These are phyloP conservation scores for Phytophthora meadii DNA, from an alignment of 352 stramenopile species.

Conservation along the genomic window DNA sequence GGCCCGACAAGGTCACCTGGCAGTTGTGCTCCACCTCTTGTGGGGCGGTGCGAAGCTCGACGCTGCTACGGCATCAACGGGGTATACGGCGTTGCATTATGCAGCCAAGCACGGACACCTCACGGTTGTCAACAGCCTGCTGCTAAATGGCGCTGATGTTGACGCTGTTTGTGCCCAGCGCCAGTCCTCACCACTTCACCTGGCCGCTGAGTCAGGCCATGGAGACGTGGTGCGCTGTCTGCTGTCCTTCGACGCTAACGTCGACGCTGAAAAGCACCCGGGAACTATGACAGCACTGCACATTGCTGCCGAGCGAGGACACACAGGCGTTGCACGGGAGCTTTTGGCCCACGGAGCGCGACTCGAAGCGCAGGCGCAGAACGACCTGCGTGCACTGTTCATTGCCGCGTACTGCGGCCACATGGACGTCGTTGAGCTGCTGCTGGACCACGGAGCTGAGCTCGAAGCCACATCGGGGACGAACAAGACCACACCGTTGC, in stretches of 20 bases:
- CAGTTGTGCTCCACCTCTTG: conserved; percentile 57
- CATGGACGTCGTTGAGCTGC: conserved; percentile 45
- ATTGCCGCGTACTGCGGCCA: conserved; percentile 63
- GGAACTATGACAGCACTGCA: conserved; percentile 62
- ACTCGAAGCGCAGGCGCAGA: conserved; percentile 52
- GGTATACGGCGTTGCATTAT: conserved; percentile 62
- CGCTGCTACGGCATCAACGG: conserved; percentile 39
- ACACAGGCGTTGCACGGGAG: conserved; percentile 46
- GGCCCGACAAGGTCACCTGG: conserved; percentile 51
- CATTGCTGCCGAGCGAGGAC: conserved; percentile 60
- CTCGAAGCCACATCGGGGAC: conserved; percentile 49
- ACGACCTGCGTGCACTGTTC: conserved; percentile 52
- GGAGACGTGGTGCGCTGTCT: conserved; percentile 60
- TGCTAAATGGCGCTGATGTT: conserved; percentile 61
- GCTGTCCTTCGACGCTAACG: conserved; percentile 56
- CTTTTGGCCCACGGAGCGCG: conserved; percentile 50
- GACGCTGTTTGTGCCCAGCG: conserved; percentile 48
- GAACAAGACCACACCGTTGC: conserved; percentile 57
- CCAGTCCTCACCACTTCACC: conserved; percentile 49
- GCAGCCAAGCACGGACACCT: conserved; percentile 59
- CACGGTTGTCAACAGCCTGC: conserved; percentile 61
- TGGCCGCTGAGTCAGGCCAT: conserved; percentile 58
- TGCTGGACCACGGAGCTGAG: conserved; percentile 49
- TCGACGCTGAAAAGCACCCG: conserved; percentile 49
- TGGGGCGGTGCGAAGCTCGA: conserved; percentile 57